A percentile compares a stretch with the other conserved stretches of the same genome.
Conservation (phyloP, 495 filamentous ascomycete species). For the Endocarpon pusillum region DNA sequence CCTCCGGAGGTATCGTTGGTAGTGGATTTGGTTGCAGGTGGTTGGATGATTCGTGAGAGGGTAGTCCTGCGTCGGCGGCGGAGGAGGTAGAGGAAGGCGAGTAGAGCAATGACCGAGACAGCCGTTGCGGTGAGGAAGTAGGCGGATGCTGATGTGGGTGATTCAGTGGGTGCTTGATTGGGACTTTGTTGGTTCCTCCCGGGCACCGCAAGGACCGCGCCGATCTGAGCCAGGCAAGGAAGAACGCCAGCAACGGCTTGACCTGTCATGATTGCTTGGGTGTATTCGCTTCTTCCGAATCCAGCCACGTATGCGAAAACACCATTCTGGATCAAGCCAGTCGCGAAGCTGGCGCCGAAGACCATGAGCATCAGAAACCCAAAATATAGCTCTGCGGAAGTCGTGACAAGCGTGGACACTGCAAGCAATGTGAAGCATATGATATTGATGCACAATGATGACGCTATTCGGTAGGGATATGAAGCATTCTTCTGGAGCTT, state of each 20-base stretch:
- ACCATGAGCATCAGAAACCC: slow-evolving; percentile 71
- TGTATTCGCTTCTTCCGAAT: slow-evolving; percentile 72
- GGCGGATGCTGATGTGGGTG: slow-evolving; percentile 57
- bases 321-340: slow-evolving; percentile 84
- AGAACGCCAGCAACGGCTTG: slow-evolving; percentile 87
- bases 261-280: slow-evolving; percentile 89
- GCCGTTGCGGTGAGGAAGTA: slow-evolving; percentile 83
- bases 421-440: slow-evolving; percentile 57
- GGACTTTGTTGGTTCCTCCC: slow-evolving; percentile 4
- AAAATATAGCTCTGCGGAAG: slow-evolving; percentile 50
- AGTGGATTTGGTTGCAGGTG: slow-evolving; percentile 2
- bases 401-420: slow-evolving; percentile 54
- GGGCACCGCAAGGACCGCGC: slow-evolving; percentile 58
- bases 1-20: slow-evolving; percentile 3
- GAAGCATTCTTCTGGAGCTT: slow-evolving; percentile 61
- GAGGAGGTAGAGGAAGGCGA: slow-evolving; percentile 45
- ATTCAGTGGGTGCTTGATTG: slow-evolving; percentile 15
- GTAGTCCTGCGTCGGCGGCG: slow-evolving; percentile 9
- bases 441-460: slow-evolving; percentile 56
- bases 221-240: slow-evolving; percentile 68
- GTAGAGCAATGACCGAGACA: slow-evolving; percentile 36
- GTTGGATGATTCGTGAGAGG: neutral
- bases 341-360: slow-evolving; percentile 54
- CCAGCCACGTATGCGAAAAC: slow-evolving; percentile 80
- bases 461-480: slow-evolving; percentile 67